Conservation (phyloP, 805 yeast genomes). For the Pichia cephalocereana region DNA sequence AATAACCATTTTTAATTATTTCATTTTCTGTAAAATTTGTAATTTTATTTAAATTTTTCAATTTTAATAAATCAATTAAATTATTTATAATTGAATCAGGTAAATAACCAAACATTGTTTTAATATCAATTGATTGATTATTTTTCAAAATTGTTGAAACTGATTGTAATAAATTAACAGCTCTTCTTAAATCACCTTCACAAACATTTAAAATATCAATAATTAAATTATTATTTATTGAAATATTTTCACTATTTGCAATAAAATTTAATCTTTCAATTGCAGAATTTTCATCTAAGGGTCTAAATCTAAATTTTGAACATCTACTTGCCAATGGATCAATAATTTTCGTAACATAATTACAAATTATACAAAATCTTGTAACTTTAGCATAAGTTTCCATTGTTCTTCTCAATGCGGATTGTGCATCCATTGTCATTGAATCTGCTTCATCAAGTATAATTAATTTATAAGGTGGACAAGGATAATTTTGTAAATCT, state of each 20-base stretch:
- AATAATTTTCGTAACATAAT: slow-evolving; percentile 91
- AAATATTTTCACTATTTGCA: slow-evolving; percentile 36
- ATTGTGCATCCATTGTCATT: slow-evolving; percentile 97
- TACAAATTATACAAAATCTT: slow-evolving; percentile 90
- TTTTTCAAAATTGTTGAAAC: slow-evolving; percentile 51
- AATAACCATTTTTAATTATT: slow-evolving; percentile 26
- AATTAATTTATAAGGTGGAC: slow-evolving; percentile 93
- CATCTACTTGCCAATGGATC: slow-evolving; percentile 96
- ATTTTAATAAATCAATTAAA: slow-evolving; percentile 13
- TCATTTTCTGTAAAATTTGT: slow-evolving; percentile 18
- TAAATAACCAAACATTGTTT: slow-evolving; percentile 28
- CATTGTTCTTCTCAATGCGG: slow-evolving; percentile 90
- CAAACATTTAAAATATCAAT: slow-evolving; percentile 61
- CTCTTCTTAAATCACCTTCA: slow-evolving; percentile 86
- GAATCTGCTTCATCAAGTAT: slow-evolving; percentile 95
- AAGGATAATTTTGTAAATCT: slow-evolving; percentile 69
- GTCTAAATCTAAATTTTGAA: slow-evolving; percentile 85
- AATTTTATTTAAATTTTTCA: slow-evolving; percentile 18
- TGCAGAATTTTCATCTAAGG: slow-evolving; percentile 65
- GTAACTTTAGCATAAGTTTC: slow-evolving; percentile 85
- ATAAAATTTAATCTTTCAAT: slow-evolving; percentile 57
- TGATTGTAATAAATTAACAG: slow-evolving; percentile 83
- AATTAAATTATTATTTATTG: slow-evolving; percentile 42
- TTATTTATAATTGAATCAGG: slow-evolving; percentile 16
- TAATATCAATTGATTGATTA: slow-evolving; percentile 7